Conservation (phyloP, 805 yeast species). For the Saturnispora ahearnii region DNA sequence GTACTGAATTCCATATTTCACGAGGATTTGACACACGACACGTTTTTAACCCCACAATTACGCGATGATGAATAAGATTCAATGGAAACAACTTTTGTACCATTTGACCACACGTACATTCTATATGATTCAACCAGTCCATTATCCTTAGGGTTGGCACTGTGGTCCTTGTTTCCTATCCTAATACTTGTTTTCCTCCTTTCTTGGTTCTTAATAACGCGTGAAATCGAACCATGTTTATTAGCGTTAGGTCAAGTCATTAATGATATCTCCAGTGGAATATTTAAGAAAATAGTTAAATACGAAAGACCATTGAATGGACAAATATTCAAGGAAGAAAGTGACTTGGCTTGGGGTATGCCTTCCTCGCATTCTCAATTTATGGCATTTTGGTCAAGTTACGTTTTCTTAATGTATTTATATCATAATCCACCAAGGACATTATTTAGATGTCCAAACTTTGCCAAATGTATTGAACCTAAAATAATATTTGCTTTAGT, state of each 20-base stretch:
- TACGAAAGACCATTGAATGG: slow-evolving; percentile 61
- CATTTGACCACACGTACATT: slow-evolving; percentile 83
- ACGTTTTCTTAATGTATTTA: slow-evolving; percentile 38
- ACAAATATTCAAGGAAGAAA: slow-evolving; percentile 29
- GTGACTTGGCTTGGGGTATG: slow-evolving; percentile 69
- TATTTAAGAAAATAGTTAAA: slow-evolving; percentile 52
- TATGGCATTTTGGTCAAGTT: slow-evolving; percentile 75
- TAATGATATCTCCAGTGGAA: slow-evolving; percentile 64
- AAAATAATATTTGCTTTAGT: slow-evolving; percentile 12
- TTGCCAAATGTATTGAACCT: slow-evolving; percentile 17
- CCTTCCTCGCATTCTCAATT: slow-evolving; percentile 96
- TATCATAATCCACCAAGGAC: slow-evolving; percentile 31
- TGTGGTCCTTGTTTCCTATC: slow-evolving; percentile 74
- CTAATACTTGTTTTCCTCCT: slow-evolving; percentile 67
- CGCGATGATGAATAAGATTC: background rate
- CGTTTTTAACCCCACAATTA: background rate
- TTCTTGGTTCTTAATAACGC: slow-evolving; percentile 71
- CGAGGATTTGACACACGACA: background rate
- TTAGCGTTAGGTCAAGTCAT: slow-evolving; percentile 79
- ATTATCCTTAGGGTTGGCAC: slow-evolving; percentile 53
- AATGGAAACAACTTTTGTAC: slow-evolving; percentile 26
- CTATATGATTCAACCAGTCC: slow-evolving; percentile 62
- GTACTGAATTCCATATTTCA: too few species aligned
- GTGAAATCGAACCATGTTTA: slow-evolving; percentile 80
- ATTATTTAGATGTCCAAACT: background rate